Percentiles rank a stretch among this genome's conserved stretches.
Evolutionary conservation across 2,329 filamentous ascomycete genomes (phyloP).

Genomic region (Colletotrichum theobromicola): DNA sequence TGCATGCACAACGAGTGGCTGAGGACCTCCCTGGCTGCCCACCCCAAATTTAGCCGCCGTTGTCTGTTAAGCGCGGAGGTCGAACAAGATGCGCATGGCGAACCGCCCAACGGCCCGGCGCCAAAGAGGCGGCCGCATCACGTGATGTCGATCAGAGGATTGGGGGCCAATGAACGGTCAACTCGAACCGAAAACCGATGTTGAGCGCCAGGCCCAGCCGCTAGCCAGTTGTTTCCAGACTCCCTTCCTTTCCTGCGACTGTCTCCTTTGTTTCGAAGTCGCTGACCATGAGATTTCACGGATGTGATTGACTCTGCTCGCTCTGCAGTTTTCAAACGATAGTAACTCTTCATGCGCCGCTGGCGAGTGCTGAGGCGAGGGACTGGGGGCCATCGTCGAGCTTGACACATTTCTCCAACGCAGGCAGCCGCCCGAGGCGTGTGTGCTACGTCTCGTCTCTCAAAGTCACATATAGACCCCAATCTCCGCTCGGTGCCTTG

Average conservation of each 20-base stretch:
- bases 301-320: constrained; percentile 2
- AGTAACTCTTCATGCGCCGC: neutral
- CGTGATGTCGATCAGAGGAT: constrained; percentile 8
- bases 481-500: neutral
- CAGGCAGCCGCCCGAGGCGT: neutral
- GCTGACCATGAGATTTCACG: neutral
- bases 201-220: neutral
- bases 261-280: constrained; percentile 14
- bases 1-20: constrained; percentile 18
- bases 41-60: constrained; percentile 13
- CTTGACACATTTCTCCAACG: constrained; percentile 16
- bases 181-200: neutral
- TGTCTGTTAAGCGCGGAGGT: constrained; percentile 14
- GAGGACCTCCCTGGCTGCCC: constrained; percentile 1
- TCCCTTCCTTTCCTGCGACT: constrained; percentile 2
- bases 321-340: constrained; percentile 4
- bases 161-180: constrained; percentile 1
- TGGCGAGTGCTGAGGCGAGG: neutral
- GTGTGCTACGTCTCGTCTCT: neutral
- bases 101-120: constrained; percentile 4
- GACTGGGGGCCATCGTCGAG: neutral
- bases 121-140: neutral
- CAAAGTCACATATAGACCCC: constrained; percentile 15
- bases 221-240: constrained; percentile 11
- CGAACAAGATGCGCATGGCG: neutral